A percentile compares a stretch with the other conserved stretches of the same genome.
These are phyloP conservation scores for Phaeosphaeria sp. DNA, from an alignment of 2,329 filamentous ascomycete genomes.

Conservation along the genomic window DNA sequence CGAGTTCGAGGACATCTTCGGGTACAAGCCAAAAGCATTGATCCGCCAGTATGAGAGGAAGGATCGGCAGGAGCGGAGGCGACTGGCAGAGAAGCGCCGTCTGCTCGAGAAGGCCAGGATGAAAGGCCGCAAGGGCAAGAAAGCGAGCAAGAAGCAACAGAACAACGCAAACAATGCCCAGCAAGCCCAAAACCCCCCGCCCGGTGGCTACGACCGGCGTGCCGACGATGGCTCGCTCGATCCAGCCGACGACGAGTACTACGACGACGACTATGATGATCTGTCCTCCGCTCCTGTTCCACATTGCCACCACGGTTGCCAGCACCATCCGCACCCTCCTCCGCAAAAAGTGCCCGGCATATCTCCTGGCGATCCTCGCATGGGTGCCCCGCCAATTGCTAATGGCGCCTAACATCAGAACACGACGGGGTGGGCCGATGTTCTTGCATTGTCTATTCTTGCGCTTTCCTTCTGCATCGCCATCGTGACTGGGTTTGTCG, in stretches of 20 bases:
- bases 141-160: constrained; percentile 69
- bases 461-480: constrained; percentile 35
- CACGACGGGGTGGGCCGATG: constrained; percentile 50
- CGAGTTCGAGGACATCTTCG: constrained; percentile 96
- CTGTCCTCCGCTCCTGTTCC: constrained; percentile 20
- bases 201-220: constrained; percentile 39
- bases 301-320: constrained; percentile 41
- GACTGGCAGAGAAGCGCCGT: constrained; percentile 83
- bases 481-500: constrained; percentile 24
- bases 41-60: constrained; percentile 95
- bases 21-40: constrained; percentile 80
- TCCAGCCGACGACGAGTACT: constrained; percentile 44
- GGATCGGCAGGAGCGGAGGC: constrained; percentile 81
- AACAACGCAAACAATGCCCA: constrained; percentile 42
- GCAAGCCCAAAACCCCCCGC: constrained; percentile 37
- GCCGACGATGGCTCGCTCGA: constrained; percentile 41
- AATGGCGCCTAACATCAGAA: constrained; percentile 44
- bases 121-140: constrained; percentile 89
- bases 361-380: constrained; percentile 33
- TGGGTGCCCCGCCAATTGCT: constrained; percentile 24
- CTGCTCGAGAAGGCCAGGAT: constrained; percentile 92
- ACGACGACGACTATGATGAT: constrained; percentile 48
- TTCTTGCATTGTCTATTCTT: constrained; percentile 44
- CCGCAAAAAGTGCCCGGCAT: constrained; percentile 27
- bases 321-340: constrained; percentile 36